phyloP scores from a whole-genome alignment of 495 filamentous ascomycete species.

The Mytilinidion resinicola region DNA sequence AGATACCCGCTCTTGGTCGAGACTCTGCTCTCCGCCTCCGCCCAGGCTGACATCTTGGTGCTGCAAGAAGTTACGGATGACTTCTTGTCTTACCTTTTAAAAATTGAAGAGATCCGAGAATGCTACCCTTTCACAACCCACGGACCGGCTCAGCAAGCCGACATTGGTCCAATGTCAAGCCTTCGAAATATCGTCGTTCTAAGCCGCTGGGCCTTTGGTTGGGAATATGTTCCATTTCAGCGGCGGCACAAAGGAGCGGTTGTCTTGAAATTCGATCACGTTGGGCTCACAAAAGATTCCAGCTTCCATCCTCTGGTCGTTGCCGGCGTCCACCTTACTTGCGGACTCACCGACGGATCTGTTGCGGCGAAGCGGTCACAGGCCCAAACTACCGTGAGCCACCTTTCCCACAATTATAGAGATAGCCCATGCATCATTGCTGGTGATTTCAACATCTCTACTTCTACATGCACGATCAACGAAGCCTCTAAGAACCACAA shows the following conservation, averaged over 20 bases:
- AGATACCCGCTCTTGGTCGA: conserved; percentile 46
- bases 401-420: conserved; percentile 36
- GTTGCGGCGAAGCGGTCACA: conserved; percentile 47
- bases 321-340: conserved; percentile 48
- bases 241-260: conserved; percentile 47
- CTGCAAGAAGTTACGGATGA: conserved; percentile 55
- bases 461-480: conserved; percentile 46
- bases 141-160: conserved; percentile 43
- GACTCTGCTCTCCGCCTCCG: conserved; percentile 37
- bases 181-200: conserved; percentile 51
- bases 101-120: conserved; percentile 38
- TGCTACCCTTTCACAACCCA: conserved; percentile 47
- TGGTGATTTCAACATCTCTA: conserved; percentile 54
- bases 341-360: conserved; percentile 48
- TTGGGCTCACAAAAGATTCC: conserved; percentile 19
- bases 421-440: conserved; percentile 46
- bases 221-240: conserved; percentile 43
- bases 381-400: conserved; percentile 39
- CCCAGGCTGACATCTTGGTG: conserved; percentile 44
- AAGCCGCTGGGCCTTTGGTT: conserved; percentile 44
- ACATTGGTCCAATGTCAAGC: conserved; percentile 46
- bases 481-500: conserved; percentile 40
- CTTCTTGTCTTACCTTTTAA: conserved; percentile 48
- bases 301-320: conserved; percentile 37
- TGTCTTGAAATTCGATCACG: conserved; percentile 37